These are phyloP conservation scores for grape (Vitis vinifera) DNA, from an alignment of 164 flowering plant species.

Conservation along the genomic window ASM3070453v1 NC_081818.1:28377501-28378000, in stretches of 20 bases:
- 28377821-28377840: conserved; percentile 45
- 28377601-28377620: too few species aligned
- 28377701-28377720: conserved; percentile 8
- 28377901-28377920: conserved; percentile 69
- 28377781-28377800: conserved; percentile 6
- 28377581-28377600: too few species aligned
- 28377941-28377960: conserved; percentile 76
- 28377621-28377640: too few species aligned
- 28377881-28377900: conserved; percentile 68
- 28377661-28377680: too few species aligned
- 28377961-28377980: conserved; percentile 46
- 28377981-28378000: conserved; percentile 45
- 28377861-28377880: conserved; percentile 28
- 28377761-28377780: conserved; percentile 39
- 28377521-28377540: too few species aligned
- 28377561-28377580: too few species aligned
- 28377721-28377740: conserved; percentile 32
- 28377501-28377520: too few species aligned
- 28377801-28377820: not conserved
- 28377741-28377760: conserved; percentile 43
- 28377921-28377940: conserved; percentile 44
- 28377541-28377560: too few species aligned
- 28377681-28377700: conserved; percentile 41
- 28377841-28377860: conserved; percentile 6
- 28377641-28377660: too few species aligned